Evolutionary conservation across 2,329 filamentous ascomycete genomes (phyloP).

Genomic region (Cladosporium sp.): DNA sequence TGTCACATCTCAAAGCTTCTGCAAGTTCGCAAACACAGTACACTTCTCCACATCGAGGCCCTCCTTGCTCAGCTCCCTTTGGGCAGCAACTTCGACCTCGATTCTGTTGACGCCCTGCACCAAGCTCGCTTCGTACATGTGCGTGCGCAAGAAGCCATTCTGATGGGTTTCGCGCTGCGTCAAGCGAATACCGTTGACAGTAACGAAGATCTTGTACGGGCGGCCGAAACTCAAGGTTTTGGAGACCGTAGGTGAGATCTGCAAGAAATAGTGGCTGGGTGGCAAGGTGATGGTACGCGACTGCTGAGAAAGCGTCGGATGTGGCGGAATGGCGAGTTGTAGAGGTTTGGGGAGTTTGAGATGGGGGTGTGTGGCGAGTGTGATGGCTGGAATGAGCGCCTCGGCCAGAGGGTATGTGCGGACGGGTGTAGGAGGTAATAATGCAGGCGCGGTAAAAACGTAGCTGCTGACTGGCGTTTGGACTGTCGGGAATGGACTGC

Average conservation of each 20-base stretch:
- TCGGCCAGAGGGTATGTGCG: constrained; percentile 47
- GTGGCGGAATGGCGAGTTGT: constrained; percentile 64
- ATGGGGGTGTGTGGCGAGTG: constrained; percentile 67
- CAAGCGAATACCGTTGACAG: constrained; percentile 64
- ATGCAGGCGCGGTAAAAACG: constrained; percentile 35
- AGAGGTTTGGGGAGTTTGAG: constrained; percentile 61
- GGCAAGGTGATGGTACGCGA: constrained; percentile 72
- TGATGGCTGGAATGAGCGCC: constrained; percentile 67
- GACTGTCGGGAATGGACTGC: constrained; percentile 28
- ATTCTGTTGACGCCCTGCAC: constrained; percentile 73
- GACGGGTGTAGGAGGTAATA: constrained; percentile 38
- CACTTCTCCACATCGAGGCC: constrained; percentile 72
- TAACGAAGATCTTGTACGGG: constrained; percentile 75
- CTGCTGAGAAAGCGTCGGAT: constrained; percentile 66
- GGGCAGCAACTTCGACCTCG: constrained; percentile 73
- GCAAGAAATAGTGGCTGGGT: constrained; percentile 66
- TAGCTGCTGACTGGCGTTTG: constrained; percentile 32
- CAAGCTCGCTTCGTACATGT: constrained; percentile 74
- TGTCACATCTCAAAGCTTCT: constrained; percentile 44
- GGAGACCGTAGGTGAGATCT: constrained; percentile 68
- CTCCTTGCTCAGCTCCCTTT: constrained; percentile 35
- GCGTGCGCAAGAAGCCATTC: constrained; percentile 48
- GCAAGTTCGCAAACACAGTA: constrained; percentile 72
- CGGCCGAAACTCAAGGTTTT: constrained; percentile 59
- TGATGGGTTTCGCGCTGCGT: constrained; percentile 51